Conservation (phyloP, 2,329 filamentous ascomycete species). For the Salinomyces thailandicus region DNA sequence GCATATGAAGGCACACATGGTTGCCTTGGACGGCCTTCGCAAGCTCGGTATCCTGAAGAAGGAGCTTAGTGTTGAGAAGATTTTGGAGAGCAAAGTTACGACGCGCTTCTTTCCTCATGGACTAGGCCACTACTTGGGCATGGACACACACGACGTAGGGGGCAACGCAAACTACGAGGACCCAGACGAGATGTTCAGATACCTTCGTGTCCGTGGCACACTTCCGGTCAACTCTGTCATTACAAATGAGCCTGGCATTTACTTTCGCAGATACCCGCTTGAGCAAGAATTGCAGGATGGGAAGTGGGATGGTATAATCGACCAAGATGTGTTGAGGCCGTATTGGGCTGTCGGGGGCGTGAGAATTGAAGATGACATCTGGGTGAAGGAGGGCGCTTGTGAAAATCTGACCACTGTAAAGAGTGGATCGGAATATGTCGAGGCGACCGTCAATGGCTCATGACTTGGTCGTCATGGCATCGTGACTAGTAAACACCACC, state of each 20-base stretch:
- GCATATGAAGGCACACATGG: constrained; percentile 66
- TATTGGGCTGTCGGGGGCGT: constrained; percentile 80
- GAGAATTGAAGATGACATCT: constrained; percentile 78
- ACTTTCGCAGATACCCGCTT: constrained; percentile 65
- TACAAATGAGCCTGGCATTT: constrained; percentile 87
- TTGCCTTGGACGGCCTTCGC: constrained; percentile 72
- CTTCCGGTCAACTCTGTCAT: constrained; percentile 57
- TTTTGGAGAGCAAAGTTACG: constrained; percentile 35
- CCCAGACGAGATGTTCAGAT: constrained; percentile 72
- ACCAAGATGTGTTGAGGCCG: constrained; percentile 51
- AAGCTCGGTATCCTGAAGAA: constrained; percentile 57
- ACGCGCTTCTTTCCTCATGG: constrained; percentile 44
- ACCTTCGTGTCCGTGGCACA: constrained; percentile 59
- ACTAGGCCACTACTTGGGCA: constrained; percentile 41
- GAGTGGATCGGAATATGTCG: constrained; percentile 40
- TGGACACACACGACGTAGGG: constrained; percentile 43
- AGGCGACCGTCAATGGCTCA: constrained; percentile 6
- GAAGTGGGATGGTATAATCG: constrained; percentile 53
- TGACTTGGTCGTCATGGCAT: no score
- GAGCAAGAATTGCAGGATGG: constrained; percentile 56
- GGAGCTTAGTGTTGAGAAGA: constrained; percentile 28
- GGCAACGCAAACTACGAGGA: constrained; percentile 49
- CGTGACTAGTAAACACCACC: no score
- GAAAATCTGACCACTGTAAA: constrained; percentile 77
- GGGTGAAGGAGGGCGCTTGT: constrained; percentile 65